A percentile compares a stretch with the other conserved stretches of the same genome.
These are phyloP conservation scores for Rhodamnia rubescens DNA, from an alignment of 345 rosid species.

Conservation along the genomic window DNA sequence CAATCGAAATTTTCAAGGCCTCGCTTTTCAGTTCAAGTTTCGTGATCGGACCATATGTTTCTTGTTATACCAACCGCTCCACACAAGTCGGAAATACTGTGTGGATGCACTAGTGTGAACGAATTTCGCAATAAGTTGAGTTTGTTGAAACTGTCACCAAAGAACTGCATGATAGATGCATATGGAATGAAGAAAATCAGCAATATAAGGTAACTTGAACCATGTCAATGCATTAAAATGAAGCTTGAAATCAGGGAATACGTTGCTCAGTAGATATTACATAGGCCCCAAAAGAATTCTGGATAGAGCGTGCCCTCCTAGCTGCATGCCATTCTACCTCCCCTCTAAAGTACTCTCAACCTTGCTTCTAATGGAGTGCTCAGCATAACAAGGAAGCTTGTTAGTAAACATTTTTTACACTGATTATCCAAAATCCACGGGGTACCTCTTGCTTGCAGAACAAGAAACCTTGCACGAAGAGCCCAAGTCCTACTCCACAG, in stretches of 20 bases:
- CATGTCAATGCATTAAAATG: too few relatives aligned
- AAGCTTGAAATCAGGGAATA: too few relatives aligned
- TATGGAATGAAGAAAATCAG: too few relatives aligned
- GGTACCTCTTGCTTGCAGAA: neutral
- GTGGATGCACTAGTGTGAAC: neutral
- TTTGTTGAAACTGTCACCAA: neutral
- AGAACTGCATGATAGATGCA: neutral
- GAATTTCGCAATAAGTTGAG: neutral
- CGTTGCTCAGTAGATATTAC: neutral
- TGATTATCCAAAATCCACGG: neutral
- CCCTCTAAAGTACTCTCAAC: slow-evolving; percentile 22
- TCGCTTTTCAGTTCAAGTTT: too few relatives aligned
- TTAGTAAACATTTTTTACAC: neutral
- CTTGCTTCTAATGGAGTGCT: slow-evolving; percentile 16
- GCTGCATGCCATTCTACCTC: neutral
- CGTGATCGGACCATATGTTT: neutral
- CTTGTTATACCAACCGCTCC: neutral
- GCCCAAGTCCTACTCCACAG: slow-evolving; percentile 14
- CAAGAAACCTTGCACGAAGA: slow-evolving; percentile 10
- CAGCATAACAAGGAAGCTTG: neutral
- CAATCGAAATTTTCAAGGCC: too few relatives aligned
- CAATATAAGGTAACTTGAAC: too few relatives aligned
- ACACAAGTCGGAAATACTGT: neutral
- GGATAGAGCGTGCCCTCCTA: neutral
- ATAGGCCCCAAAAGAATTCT: too few relatives aligned